Evolutionary conservation across 2,329 filamentous ascomycete species (phyloP), one percentile per base, ranked within the genome.

Genomic region (Colletotrichum sojae): DNA sequence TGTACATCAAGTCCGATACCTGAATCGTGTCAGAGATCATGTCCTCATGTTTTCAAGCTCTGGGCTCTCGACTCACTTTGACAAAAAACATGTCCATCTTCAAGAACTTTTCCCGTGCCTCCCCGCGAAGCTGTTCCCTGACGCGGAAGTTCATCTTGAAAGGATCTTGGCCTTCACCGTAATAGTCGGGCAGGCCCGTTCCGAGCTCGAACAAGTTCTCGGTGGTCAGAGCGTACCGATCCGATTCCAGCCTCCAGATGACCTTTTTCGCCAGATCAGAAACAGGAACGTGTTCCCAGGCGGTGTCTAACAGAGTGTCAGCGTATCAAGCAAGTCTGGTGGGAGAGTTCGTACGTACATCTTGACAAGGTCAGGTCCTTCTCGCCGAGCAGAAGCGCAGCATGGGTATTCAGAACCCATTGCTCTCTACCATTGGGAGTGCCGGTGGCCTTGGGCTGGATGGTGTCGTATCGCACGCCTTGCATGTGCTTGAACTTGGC

Each of bases 61-160:
- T 9, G n/a, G 13, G 2, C 15, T 2, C 5, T 27, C 52, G 20
- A 70, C 82, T 71, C 79, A 91, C 88, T 83, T 90, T 91, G 71
- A 92, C 86, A 73, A 91, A 91, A 76, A 91, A 92, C 83, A 91
- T 84, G 72, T 91, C 86, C 75, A 87, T 85, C 18, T 84, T 83
- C 69, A 84, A 78, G 76, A 91, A 90, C 73, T 82, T 83, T 63
- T 86, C 82, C 79, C 83, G 83, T 15, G 87, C 85, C 51, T 85
- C 83, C 31, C 78, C 75, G 55, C 83, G 84, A 43, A 89, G 82
- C 63, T 78, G 78, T 71, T 86, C 81, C 45, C 82, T 82, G 13
- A 77, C 79, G 54, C 78, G 76, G 67, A 84, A 83, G 62, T 79
- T 76, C 76, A 89, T 75, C 5, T 75, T 76, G 13, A 78, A 78